Base-by-base conservation (phyloP, 2,329 filamentous ascomycete species). In the Hypomyces rosellus region DNA sequence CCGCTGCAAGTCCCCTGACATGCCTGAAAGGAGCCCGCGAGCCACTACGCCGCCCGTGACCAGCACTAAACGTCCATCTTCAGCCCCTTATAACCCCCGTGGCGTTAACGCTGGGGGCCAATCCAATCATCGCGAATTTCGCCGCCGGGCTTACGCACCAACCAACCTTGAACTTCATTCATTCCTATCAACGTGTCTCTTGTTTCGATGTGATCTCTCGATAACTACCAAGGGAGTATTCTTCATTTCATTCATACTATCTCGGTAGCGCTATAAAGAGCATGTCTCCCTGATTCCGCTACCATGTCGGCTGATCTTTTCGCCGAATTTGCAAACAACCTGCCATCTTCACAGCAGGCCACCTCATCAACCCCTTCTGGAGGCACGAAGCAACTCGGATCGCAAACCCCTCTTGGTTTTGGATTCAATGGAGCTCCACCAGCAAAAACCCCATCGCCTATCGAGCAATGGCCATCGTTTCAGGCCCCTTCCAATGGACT, bases 231-330 rank as follows among this genome's bases (percentile, higher is more conserved):
- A 30, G 25, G 6, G 25, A 30, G 25, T 33, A 4, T n/a, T 5
- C n/a, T 33, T 16, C 36, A 38, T 16, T 7, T 13, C 18, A 15
- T 42, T 42, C 39, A 13, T 42, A 16, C 39, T 14, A 20, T 38
- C 36, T 30, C 6, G 6, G 9, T 30, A 30, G 25, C 25, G 2
- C 15, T 34, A n/a, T 18, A 6, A 45, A n/a, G 14, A 45, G 45
- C 22, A 50, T 49, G 45, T 37, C 16, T 49, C 20, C 48, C 30
- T 22, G 22, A 14, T 34, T 34, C 6, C 18, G 33, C 9, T 52
- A 63, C 34, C 54, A 85, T 85, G 81, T 85, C 82, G 58, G 79
- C 81, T 54, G 81, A 85, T 65, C 75, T 85, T 51, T 81, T 85
- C 61, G 81, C 80, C 49, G 78, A 81, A 57, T 84, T 73, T 56